Base-by-base conservation (phyloP, 2,329 filamentous ascomycete genomes). In the Verticillium zaregamsianum region DNA sequence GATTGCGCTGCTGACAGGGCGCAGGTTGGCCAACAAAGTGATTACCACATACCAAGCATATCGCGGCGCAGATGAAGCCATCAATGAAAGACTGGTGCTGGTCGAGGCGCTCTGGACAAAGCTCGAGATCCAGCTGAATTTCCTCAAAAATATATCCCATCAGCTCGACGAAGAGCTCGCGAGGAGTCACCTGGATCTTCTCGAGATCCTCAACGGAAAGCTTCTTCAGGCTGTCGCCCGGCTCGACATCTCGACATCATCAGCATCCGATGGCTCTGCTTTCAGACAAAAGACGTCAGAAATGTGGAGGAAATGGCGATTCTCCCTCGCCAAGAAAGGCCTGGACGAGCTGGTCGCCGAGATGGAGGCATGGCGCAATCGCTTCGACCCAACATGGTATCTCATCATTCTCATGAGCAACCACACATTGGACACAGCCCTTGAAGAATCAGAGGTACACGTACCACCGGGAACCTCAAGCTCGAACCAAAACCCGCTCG, bases 131-230 rank as follows among this genome's bases (percentile, higher is more conserved):
- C 57, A 58, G 15, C 37, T 58, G 23, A 40, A 58, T 8, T 58
- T 58, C 37, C 25, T 58, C 14, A 28, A 58, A 31, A 39, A 28
- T 5, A 45, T 17, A 20, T 52, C 45, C 12, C 20, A 23, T 23
- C 45, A 35, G n/a, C 60, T 66, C 9, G 45, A 35, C 17, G 64
- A 67, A 60, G 60, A 63, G n/a, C 61, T 63, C 6, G 55, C 67
- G 14, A 62, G 67, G n/a, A 57, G 66, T 31, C 67, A 66, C 35
- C 35, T 66, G 20, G 59, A 63, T 25, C 63, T 60, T 3, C 59
- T 70, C 12, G 45, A 57, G 5, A 59, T 66, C 40, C 57, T 70
- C 20, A 39, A 57, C 12, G 56, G 59, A 31, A 68, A 69, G 45
- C 45, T 52, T 3, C 45, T 52, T 1, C 45, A 52, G n/a, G 45